phyloP scores from a whole-genome alignment of 768 basidiomycete genomes.

The Lyophyllum semitale region DNA sequence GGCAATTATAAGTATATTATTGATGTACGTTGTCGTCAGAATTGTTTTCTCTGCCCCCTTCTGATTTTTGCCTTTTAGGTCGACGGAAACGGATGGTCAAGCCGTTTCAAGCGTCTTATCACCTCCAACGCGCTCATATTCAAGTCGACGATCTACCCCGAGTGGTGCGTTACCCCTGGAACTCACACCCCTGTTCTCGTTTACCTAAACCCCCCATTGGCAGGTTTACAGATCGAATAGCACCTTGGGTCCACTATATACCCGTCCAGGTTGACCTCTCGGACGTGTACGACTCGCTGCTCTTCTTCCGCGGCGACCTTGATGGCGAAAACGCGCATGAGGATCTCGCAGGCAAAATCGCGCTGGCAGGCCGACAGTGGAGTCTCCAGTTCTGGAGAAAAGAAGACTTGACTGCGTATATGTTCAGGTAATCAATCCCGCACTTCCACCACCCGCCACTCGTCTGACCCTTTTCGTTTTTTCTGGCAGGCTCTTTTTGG shows the following conservation, averaged over 20 bases:
- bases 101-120: conserved; percentile 63
- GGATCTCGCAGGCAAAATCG: conserved; percentile 57
- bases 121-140: conserved; percentile 60
- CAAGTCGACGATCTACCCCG: conserved; percentile 66
- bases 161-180: conserved; percentile 46
- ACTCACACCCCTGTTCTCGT: background rate
- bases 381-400: conserved; percentile 57
- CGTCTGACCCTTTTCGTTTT: background rate
- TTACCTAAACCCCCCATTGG: background rate
- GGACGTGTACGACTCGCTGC: conserved; percentile 68
- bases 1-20: conserved; percentile 61
- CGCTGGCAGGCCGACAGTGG: conserved; percentile 57
- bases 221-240: conserved; percentile 55
- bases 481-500: conserved; percentile 47
- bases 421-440: conserved; percentile 45
- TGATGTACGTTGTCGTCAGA: conserved; percentile 42
- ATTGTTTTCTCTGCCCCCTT: background rate
- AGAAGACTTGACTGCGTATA: conserved; percentile 61
- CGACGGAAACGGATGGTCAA: conserved; percentile 64
- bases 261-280: conserved; percentile 64
- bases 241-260: conserved; percentile 74
- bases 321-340: conserved; percentile 58
- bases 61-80: conserved; percentile 30
- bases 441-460: background rate
- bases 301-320: conserved; percentile 70